A percentile compares a stretch with the other conserved stretches of the same genome.
These are phyloP conservation scores for Microbotryum saponariae DNA, from an alignment of 1,284 basidiomycete species.

Conservation along the genomic window DNA sequence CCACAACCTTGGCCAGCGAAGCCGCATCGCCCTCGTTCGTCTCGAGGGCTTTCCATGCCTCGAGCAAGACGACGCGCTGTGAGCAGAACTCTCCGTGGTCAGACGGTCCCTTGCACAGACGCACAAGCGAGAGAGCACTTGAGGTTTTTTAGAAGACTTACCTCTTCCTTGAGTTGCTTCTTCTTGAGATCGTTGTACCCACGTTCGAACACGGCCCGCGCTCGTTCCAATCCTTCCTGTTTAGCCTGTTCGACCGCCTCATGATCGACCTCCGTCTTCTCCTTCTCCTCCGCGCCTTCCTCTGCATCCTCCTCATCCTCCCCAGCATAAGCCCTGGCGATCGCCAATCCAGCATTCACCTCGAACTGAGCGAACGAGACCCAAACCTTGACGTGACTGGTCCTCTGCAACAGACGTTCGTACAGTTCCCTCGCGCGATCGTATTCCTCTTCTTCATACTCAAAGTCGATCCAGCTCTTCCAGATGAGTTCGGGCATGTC, in stretches of 20 bases:
- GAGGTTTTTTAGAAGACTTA: conserved; percentile 42
- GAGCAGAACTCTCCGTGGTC: background rate
- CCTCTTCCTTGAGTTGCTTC: conserved; percentile 78
- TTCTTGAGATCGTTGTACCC: conserved; percentile 77
- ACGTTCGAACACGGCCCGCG: conserved; percentile 70
- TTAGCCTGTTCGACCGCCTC: conserved; percentile 47
- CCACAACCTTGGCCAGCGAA: conserved; percentile 64
- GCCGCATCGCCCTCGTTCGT: conserved; percentile 61
- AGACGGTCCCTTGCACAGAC: background rate
- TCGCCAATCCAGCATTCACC: conserved; percentile 36
- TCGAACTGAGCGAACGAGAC: conserved; percentile 46
- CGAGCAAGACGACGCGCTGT: conserved; percentile 76
- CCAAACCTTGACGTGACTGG: conserved; percentile 80
- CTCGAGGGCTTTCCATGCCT: conserved; percentile 91
- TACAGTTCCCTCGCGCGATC: conserved; percentile 78
- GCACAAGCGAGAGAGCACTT: conserved; percentile 1
- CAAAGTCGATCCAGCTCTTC: conserved; percentile 88
- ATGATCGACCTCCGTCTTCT: conserved; percentile 49
- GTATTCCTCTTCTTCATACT: conserved; percentile 87
- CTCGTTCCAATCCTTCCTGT: conserved; percentile 56
- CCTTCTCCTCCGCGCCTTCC: conserved; percentile 59
- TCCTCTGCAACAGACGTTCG: conserved; percentile 75
- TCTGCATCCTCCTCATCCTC: conserved; percentile 58
- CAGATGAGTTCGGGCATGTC: conserved; percentile 80
- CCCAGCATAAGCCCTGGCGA: conserved; percentile 34